Evolutionary conservation across 305 asterid genomes (phyloP).

Genomic region (Fraxinus latifolia): DNA sequence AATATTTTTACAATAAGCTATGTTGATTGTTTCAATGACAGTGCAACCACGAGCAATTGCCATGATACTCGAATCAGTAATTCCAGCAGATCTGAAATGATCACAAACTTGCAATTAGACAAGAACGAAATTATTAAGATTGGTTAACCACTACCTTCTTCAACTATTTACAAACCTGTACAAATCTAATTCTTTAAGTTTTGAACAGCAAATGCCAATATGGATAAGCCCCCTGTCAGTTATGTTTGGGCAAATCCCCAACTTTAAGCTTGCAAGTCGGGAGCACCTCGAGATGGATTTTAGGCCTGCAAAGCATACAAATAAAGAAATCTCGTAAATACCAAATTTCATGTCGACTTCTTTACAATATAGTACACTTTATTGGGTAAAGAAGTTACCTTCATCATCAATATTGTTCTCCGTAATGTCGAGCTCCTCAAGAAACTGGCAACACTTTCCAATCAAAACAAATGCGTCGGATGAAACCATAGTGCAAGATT

Average conservation of each 20-base stretch:
- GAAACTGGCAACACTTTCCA: slow-evolving; percentile 73
- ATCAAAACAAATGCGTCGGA: slow-evolving; percentile 78
- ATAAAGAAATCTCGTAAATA: slow-evolving; percentile 2
- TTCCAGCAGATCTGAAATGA: slow-evolving; percentile 66
- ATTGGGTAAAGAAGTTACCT: slow-evolving; percentile 41
- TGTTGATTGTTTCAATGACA: slow-evolving; percentile 62
- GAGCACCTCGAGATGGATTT: slow-evolving; percentile 71
- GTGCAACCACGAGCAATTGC: slow-evolving; percentile 65
- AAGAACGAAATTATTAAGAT: background rate
- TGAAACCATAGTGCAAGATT: slow-evolving; percentile 64
- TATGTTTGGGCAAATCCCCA: slow-evolving; percentile 74
- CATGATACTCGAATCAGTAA: slow-evolving; percentile 57
- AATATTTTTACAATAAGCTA: slow-evolving; percentile 62
- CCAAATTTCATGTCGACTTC: background rate
- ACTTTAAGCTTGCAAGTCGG: slow-evolving; percentile 55
- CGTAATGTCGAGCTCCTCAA: slow-evolving; percentile 90
- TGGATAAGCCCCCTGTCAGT: slow-evolving; percentile 68
- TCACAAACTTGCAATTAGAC: background rate
- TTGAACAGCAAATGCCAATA: slow-evolving; percentile 64
- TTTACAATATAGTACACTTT: background rate
- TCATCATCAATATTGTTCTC: slow-evolving; percentile 89
- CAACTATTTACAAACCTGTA: slow-evolving; percentile 53
- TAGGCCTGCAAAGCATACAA: slow-evolving; percentile 44
- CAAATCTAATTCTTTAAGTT: slow-evolving; percentile 77
- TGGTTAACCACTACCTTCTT: background rate